These are phyloP conservation scores for Macrocybe gigantea DNA, from an alignment of 768 basidiomycete genomes.

Conservation along the genomic window DNA sequence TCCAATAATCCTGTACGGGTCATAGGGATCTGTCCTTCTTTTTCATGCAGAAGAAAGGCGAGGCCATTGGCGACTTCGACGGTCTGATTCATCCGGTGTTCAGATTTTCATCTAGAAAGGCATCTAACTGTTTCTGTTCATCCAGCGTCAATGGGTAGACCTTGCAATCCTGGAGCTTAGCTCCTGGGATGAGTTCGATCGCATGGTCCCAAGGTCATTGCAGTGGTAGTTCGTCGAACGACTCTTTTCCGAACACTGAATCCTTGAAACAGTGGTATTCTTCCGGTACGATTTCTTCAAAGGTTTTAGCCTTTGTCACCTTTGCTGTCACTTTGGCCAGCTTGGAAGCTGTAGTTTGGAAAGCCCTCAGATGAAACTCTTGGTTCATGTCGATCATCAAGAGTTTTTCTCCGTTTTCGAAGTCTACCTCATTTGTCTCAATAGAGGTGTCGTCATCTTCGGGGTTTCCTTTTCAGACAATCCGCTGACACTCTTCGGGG, in stretches of 20 bases:
- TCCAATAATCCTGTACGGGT: conserved; percentile 23
- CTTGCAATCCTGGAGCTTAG: conserved; percentile 20
- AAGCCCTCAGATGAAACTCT: background rate
- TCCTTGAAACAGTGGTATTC: conserved; percentile 3
- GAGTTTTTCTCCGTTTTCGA: no score
- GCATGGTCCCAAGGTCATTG: conserved; percentile 26
- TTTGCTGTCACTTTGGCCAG: background rate
- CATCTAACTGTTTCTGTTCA: conserved; percentile 22
- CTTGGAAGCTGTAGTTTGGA: conserved; percentile 1
- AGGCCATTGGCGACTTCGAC: conserved; percentile 17
- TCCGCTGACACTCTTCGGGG: conserved; percentile 1
- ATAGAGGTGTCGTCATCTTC: no score
- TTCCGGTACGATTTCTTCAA: conserved; percentile 1
- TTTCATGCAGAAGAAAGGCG: conserved; percentile 18
- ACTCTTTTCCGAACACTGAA: conserved; percentile 9
- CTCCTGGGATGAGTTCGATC: conserved; percentile 26
- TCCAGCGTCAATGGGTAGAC: conserved; percentile 26
- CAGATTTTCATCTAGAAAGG: conserved; percentile 22
- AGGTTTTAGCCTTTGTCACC: conserved; percentile 6
- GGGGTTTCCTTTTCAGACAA: no score
- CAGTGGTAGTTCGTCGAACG: conserved; percentile 20
- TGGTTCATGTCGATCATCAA: no score
- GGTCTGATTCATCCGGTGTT: conserved; percentile 15
- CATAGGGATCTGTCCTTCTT: conserved; percentile 18
- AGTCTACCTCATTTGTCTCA: no score